These are phyloP conservation scores for Teratosphaeria gauchensis DNA, from an alignment of 2,329 filamentous ascomycete genomes.

Conservation along the genomic window DNA sequence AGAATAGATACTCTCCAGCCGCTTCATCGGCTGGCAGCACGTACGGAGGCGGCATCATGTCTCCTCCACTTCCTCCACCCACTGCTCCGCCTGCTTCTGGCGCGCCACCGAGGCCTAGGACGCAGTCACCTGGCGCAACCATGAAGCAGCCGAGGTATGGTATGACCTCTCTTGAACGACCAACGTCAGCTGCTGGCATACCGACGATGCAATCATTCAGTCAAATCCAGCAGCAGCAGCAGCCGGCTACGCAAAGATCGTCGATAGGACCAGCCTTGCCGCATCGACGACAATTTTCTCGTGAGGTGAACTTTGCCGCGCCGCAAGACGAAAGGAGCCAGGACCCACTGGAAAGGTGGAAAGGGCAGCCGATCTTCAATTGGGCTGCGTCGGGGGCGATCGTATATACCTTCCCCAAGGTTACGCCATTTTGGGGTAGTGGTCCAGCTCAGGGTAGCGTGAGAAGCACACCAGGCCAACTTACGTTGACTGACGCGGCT, in stretches of 20 bases:
- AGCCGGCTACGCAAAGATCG: slow-evolving; percentile 7
- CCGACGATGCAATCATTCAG: background rate
- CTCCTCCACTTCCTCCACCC: background rate
- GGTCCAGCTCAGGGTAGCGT: slow-evolving; percentile 66
- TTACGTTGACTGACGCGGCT: slow-evolving; percentile 67
- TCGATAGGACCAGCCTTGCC: slow-evolving; percentile 15
- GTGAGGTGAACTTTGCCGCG: slow-evolving; percentile 45
- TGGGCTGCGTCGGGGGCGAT: slow-evolving; percentile 83
- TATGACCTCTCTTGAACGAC: slow-evolving; percentile 38
- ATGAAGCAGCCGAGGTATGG: slow-evolving; percentile 39
- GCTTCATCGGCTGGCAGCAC: background rate
- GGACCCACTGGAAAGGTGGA: slow-evolving; percentile 83
- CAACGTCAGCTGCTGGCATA: slow-evolving; percentile 42
- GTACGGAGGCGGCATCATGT: background rate
- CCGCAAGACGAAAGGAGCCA: slow-evolving; percentile 48
- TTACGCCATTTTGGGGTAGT: slow-evolving; percentile 75
- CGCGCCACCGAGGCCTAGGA: slow-evolving; percentile 42
- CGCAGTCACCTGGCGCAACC: slow-evolving; percentile 50
- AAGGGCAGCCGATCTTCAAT: slow-evolving; percentile 72
- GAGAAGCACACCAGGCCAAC: slow-evolving; percentile 70
- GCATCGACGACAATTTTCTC: slow-evolving; percentile 35
- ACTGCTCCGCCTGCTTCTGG: background rate
- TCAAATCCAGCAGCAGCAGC: slow-evolving; percentile 1
- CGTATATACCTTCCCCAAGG: slow-evolving; percentile 77
- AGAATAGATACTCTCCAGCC: slow-evolving; percentile 3